Conservation (phyloP, 768 basidiomycete genomes). For the Leccinum subgranulosum region DNA sequence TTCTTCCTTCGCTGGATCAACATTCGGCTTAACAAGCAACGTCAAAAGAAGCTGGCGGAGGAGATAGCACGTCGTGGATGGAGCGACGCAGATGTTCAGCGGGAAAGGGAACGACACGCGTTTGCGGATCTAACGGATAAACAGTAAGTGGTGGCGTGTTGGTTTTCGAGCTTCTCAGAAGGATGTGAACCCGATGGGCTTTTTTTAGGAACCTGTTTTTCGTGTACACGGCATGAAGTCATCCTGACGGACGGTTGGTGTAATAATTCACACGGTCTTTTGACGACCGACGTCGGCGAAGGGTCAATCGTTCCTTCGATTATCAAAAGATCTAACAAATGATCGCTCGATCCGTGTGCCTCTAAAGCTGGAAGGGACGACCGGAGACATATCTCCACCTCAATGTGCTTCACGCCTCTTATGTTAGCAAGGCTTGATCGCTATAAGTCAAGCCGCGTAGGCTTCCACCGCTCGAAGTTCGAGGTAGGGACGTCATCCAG, state of each 20-base stretch:
- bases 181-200: constrained; percentile 1
- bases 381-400: too few relatives aligned
- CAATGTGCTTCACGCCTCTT: too few relatives aligned
- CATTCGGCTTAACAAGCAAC: constrained; percentile 49
- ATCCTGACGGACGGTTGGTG: neutral
- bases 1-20: constrained; percentile 54
- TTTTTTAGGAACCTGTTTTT: constrained; percentile 53
- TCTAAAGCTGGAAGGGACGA: too few relatives aligned
- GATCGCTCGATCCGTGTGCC: too few relatives aligned
- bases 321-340: too few relatives aligned
- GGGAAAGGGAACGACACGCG: constrained; percentile 56
- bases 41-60: constrained; percentile 38
- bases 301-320: too few relatives aligned
- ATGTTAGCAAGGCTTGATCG: too few relatives aligned
- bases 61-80: constrained; percentile 47
- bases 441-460: too few relatives aligned
- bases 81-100: constrained; percentile 55
- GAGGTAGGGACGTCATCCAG: too few relatives aligned
- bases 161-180: neutral
- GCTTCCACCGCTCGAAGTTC: too few relatives aligned
- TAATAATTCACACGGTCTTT: neutral
- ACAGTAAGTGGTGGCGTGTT: constrained; percentile 40
- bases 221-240: constrained; percentile 47
- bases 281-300: neutral
- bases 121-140: constrained; percentile 64